Base-by-base conservation (phyloP, 2,329 filamentous ascomycete genomes). In the Scytalidium sp. region DNA sequence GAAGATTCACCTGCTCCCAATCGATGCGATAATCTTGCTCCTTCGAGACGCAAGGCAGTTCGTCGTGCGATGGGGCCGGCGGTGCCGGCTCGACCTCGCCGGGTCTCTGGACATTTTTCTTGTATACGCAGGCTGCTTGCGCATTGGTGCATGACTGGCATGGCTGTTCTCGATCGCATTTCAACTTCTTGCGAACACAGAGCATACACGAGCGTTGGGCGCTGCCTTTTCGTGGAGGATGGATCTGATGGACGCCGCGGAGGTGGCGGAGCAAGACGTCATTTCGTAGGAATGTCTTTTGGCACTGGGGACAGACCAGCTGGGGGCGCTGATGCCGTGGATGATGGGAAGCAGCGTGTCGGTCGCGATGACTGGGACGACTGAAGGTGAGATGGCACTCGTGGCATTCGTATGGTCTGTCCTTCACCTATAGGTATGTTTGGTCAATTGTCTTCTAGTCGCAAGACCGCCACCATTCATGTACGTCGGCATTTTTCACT, bases 241-340 rank as follows among this genome's bases (percentile, higher is more conserved):
- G 49, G 21, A 62, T 22, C 21, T 53, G 42, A 50, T 66, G 63
- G 2, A 60, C 50, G 2, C 50, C 54, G 10, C 61, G 55, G 39
- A 64, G 42, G 39, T 66, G 64, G 11, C 63, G 61, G 17, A 64
- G 55, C 22, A 66, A 57, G 8, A 64, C 59, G 19, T 64, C 61
- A 21, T 57, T 53, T 11, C 61, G 36, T 50, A 17, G 61, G 54
- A 54, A 56, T 2, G 53, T 54, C 40, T 60, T 56, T 11, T 52
- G 51, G 39, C 63, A 65, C 19, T 54, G 46, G 4, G 43, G 43
- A 29, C 62, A 65, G 11, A 54, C 48, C 5, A 62, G 45, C 1
- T 52, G 41, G 1, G 52, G 56, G 2, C 59, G 58, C 22, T 54
- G 55, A 3, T 55, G 53, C 2, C 53, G 50, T 1, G 61, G 61